Evolutionary conservation across 805 yeast species (phyloP), one percentile per base, ranked within the genome.

Genomic region (Dipodascus albidus): DNA sequence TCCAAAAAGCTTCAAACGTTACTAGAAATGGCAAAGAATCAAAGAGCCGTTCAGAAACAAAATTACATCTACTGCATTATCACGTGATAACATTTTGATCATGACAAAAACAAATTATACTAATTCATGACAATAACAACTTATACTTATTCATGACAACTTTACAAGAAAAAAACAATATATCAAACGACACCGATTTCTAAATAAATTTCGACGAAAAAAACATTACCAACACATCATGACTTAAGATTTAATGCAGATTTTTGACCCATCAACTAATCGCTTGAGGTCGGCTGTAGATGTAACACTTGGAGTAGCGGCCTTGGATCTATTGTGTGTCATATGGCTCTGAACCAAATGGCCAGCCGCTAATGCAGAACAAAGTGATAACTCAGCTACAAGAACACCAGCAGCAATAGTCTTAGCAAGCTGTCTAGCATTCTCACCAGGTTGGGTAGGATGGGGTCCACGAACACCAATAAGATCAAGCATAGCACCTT

Each of bases 291-390:
- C 78, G 24, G 68, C 62, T 47, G 68, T 56, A 35, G 66, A 61
- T 38, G 68, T 57, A 22, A 66, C 57, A 17, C 70, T 60, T 4
- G 70, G 57, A 3, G 79, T 69, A 14, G 78, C 70, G 42, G 76
- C 76, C 55, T 76, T 77, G 53, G 80, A 77, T 70, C 99, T 83
- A 75, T 93, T 93, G 66, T 85, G 96, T 55, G 81, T 82, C 99
- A 93, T 93, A 70, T 93, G 99, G 60, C 96, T 85, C 74, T 88
- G 95, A 41, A 93, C 99, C 62, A 93, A 78, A 72, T 93, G 99
- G 50, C 99, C 99, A 24, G 98, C 98, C 8, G 98, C 98, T 60
- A 93, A 79, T 1, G 99, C 99, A 50, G 96, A 79, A 72, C 96
- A 85, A 61, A 93, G 77, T 1, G 98, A 91, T 54, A 93, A 76